Base-by-base conservation (phyloP, 805 yeast genomes). In the Candida incommunis region DNA sequence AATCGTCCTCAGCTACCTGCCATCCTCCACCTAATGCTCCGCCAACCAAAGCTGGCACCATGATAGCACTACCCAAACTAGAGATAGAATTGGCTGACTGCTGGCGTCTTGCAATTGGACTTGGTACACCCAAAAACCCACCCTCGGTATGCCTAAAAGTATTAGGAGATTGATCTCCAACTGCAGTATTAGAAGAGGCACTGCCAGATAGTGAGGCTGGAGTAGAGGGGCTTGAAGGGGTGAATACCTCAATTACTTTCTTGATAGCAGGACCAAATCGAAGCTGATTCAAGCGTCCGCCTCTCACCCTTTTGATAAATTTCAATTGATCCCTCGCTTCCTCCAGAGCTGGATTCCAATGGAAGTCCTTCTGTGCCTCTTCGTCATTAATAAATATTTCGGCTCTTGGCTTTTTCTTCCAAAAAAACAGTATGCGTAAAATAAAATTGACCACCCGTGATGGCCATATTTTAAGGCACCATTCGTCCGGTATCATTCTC, bases 401-500 rank as follows among this genome's bases (percentile, higher is more conserved):
- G 23, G 46, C 43, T 21, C 55, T 47, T 27, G 46, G 47, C 37
- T 45, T 50, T 23, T 46, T 43, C 46, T 55, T 51, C 21, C 51
- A 42, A 31, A 45, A 15, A 22, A 23, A 50, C 29, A 55, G 44
- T 22, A 50, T 20, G 37, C 52, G 42, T 52, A 54, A 41, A 52
- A 55, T 42, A 59, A 53, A 52, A 41, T 66, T 63, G 60, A 74
- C 74, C 4, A 72, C 65, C 47, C 66, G 65, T 1, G 77, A 67
- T 29, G 95, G 95, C 76, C 82, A 82, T 13, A 74, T 56, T 46
- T 60, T 68, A 46, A 71, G 69, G 1, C 76, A 80, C 82, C 86
- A 76, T 47, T 69, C 67, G 63, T 94, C 95, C 2, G 99, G 98
- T 27, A 82, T 69, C 9, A 81, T 70, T 59, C 99, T 75, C 40